Conservation (phyloP, 306 rosid species). For the Castanospermum australe region DNA sequence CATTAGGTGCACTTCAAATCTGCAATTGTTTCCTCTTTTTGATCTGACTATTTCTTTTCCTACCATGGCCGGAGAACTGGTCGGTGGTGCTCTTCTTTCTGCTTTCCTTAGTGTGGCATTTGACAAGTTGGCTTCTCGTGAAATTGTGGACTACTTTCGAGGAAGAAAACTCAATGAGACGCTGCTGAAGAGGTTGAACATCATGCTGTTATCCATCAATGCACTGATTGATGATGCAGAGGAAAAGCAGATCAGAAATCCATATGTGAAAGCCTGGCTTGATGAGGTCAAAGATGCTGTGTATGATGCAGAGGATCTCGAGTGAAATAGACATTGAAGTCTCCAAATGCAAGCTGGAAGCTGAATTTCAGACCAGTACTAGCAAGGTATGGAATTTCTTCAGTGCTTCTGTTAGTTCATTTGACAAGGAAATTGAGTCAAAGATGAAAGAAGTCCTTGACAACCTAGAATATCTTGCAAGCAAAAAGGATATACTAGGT, state of each 20-base stretch:
- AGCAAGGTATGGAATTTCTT: not conserved
- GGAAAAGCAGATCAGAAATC: conserved; percentile 7
- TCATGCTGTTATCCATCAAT: not conserved
- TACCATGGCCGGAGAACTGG: conserved; percentile 13
- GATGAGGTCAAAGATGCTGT: not conserved
- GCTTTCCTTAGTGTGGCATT: conserved; percentile 25
- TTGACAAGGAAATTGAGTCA: not conserved
- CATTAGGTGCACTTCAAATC: not conserved
- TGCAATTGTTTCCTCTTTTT: not conserved
- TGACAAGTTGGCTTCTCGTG: conserved; percentile 10
- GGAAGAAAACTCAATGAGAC: not conserved
- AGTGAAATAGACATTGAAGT: too few species aligned
- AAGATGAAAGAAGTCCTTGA: not conserved
- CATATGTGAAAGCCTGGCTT: not conserved
- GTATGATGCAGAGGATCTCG: too few species aligned
- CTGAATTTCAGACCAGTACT: not conserved
- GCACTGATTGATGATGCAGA: conserved; percentile 27
- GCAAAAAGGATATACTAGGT: not conserved
- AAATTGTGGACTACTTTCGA: not conserved
- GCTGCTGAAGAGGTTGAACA: conserved; percentile 4
- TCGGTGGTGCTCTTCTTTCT: conserved; percentile 29
- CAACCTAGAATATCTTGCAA: not conserved
- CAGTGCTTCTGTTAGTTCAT: not conserved
- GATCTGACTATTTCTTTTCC: not conserved
- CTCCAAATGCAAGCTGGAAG: not conserved